A percentile compares a stretch with the other conserved stretches of the same genome.
These are phyloP conservation scores for Penicillium frequentans DNA, from an alignment of 2,329 filamentous ascomycete species.

Conservation along the genomic window DNA sequence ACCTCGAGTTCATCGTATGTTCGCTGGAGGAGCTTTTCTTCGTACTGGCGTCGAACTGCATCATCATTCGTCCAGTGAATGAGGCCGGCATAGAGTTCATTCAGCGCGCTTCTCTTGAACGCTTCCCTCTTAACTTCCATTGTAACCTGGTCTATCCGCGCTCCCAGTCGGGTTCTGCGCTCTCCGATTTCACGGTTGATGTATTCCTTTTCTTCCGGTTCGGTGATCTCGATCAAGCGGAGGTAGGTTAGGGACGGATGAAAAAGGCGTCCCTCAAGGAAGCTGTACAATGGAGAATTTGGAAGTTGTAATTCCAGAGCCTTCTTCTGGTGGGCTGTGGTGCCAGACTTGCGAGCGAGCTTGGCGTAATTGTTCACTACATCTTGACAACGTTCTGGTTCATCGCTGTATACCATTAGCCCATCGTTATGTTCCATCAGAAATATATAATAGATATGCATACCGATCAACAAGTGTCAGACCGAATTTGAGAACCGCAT, in stretches of 20 bases:
- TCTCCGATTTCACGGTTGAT: slow-evolving; percentile 91
- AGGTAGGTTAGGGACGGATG: slow-evolving; percentile 79
- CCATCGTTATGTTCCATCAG: background rate
- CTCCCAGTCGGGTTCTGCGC: slow-evolving; percentile 81
- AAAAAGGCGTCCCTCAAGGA: slow-evolving; percentile 79
- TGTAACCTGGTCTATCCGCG: slow-evolving; percentile 79
- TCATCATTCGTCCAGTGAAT: slow-evolving; percentile 92
- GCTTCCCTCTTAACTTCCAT: slow-evolving; percentile 85
- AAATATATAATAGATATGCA: slow-evolving; percentile 10
- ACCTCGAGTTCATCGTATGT: slow-evolving; percentile 76
- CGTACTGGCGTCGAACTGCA: slow-evolving; percentile 76
- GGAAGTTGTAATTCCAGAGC: slow-evolving; percentile 77
- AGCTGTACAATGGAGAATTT: slow-evolving; percentile 74
- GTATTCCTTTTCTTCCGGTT: slow-evolving; percentile 80
- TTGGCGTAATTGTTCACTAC: slow-evolving; percentile 77
- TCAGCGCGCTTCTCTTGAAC: slow-evolving; percentile 72
- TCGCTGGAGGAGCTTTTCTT: slow-evolving; percentile 83
- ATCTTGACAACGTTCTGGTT: slow-evolving; percentile 58
- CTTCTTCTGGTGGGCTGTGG: slow-evolving; percentile 70
- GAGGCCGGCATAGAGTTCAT: slow-evolving; percentile 74
- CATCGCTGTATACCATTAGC: slow-evolving; percentile 46
- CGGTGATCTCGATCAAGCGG: slow-evolving; percentile 77
- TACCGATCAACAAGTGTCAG: slow-evolving; percentile 69
- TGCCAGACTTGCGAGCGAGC: slow-evolving; percentile 71
- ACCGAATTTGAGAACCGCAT: slow-evolving; percentile 71